phyloP scores from a whole-genome alignment of 2,329 filamentous ascomycete species.

The Penicillium sp. region DNA sequence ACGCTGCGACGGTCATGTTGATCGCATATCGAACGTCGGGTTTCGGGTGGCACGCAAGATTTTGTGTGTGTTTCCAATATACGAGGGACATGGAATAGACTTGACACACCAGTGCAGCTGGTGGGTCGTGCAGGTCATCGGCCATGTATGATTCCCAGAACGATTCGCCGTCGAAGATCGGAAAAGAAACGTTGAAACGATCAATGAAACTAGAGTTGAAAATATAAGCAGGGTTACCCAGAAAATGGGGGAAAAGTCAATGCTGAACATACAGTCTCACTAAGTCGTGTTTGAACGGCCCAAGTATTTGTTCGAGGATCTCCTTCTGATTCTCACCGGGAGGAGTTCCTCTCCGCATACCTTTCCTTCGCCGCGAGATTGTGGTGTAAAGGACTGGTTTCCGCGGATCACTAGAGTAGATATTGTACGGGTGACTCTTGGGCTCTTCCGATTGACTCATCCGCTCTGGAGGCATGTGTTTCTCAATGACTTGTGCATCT shows the following conservation, averaged over 20 bases:
- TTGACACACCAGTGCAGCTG: slow-evolving; percentile 55
- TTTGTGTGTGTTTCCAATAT: slow-evolving; percentile 54
- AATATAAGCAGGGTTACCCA: neutral
- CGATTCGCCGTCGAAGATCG: slow-evolving; percentile 55
- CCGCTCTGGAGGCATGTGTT: slow-evolving; percentile 51
- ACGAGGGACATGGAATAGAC: slow-evolving; percentile 58
- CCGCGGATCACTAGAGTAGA: slow-evolving; percentile 48
- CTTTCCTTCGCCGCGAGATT: slow-evolving; percentile 50
- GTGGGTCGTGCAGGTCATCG: slow-evolving; percentile 48
- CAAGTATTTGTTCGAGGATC: slow-evolving; percentile 58
- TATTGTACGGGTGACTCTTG: slow-evolving; percentile 48
- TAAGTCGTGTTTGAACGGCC: slow-evolving; percentile 52
- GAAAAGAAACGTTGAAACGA: slow-evolving; percentile 59
- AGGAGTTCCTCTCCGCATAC: slow-evolving; percentile 42
- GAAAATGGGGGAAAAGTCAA: neutral
- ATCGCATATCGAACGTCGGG: slow-evolving; percentile 61
- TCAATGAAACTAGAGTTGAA: slow-evolving; percentile 49
- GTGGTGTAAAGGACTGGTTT: slow-evolving; percentile 48
- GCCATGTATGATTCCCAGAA: slow-evolving; percentile 51
- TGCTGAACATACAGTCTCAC: slow-evolving; percentile 47
- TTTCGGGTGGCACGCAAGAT: slow-evolving; percentile 45
- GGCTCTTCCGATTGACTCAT: slow-evolving; percentile 38
- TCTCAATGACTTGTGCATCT: slow-evolving; percentile 60
- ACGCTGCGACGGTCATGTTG: slow-evolving; percentile 59
- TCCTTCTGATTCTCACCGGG: slow-evolving; percentile 51